Evolutionary conservation across 2,329 filamentous ascomycete species (phyloP), one percentile per base, ranked within the genome.

Genomic region (Exophiala lecanii-corni): DNA sequence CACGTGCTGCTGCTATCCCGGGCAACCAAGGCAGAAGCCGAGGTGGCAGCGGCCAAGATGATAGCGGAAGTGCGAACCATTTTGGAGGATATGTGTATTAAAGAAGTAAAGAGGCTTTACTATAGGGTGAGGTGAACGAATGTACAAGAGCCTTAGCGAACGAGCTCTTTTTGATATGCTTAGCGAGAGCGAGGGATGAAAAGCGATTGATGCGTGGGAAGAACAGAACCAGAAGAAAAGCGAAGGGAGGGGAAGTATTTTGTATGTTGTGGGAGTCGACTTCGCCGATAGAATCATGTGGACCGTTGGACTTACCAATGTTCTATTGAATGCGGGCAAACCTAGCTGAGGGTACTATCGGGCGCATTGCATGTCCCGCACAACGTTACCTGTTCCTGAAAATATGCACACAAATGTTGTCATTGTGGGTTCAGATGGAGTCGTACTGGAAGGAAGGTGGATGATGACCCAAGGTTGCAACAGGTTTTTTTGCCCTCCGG

Each of bases 141-240:
- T 47, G 56, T 46, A 49, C 39, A 59, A 59, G 62, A 69, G 70
- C 67, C 65, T 60, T 69, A 72, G 61, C 67, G 66, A 71, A 62
- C 57, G 68, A 70, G 66, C 66, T 66, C 64, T 62, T 57, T 53
- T 18, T 50, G n/a, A n/a, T n/a, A 45, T 26, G 23, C 23, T 26
- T 26, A 28, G 49, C 32, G 37, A 48, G 45, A 50, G 37, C 47
- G 50, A 53, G 37, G 26, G 44, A 32, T n/a, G 26, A 31, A 30
- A 13, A 34, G 36, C 10, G 18, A 49, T 31, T 18, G 42, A 36
- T 32, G 20, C 47, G 26, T 38, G 20, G 26, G 43, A 26, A 32
- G 43, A 49, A 42, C 12, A 48, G 30, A 41, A 43, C 6, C 15
- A 9, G 38, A 17, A 31, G 9, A 19, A 21, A 18, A 15, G 18